phyloP scores from a whole-genome alignment of 2,329 filamentous ascomycete species.

The Aspergillus neotritici region DNA sequence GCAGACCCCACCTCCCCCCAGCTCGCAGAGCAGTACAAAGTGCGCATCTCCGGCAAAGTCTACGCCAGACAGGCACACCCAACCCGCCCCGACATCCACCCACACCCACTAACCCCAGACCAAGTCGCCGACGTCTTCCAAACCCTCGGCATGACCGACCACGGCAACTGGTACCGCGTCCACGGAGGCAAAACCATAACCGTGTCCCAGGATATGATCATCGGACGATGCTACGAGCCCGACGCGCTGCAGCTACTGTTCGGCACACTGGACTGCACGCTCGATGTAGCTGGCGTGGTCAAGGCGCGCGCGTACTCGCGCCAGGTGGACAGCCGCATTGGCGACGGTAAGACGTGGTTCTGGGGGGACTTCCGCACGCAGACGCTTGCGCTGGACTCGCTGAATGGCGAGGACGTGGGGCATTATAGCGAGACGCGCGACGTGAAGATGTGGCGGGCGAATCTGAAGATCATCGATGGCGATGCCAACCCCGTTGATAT shows the following conservation, averaged over 20 bases:
- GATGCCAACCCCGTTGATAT: constrained; percentile 20
- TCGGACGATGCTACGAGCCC: constrained; percentile 52
- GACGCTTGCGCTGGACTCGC: constrained; percentile 49
- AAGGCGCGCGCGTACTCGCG: constrained; percentile 45
- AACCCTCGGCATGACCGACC: constrained; percentile 39
- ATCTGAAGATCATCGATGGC: constrained; percentile 42
- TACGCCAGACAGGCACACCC: constrained; percentile 36
- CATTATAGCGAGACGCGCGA: constrained; percentile 43
- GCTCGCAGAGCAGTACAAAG: constrained; percentile 42
- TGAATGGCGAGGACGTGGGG: constrained; percentile 51
- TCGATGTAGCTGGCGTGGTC: constrained; percentile 44
- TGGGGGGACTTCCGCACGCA: constrained; percentile 54
- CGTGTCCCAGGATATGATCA: constrained; percentile 47
- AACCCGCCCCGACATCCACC: constrained; percentile 14
- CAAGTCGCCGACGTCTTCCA: constrained; percentile 34
- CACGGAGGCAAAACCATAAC: constrained; percentile 39
- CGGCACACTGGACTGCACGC: constrained; percentile 32
- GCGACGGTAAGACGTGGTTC: constrained; percentile 46
- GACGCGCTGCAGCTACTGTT: constrained; percentile 46
- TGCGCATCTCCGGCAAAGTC: constrained; percentile 47
- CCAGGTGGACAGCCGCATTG: constrained; percentile 46
- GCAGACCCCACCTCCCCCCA: constrained; percentile 42
- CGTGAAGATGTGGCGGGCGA: constrained; percentile 43
- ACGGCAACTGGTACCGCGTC: constrained; percentile 50
- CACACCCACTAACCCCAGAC: constrained; percentile 24